phyloP scores from a whole-genome alignment of 306 rosid genomes.

The Prunus fruticosa region DNA sequence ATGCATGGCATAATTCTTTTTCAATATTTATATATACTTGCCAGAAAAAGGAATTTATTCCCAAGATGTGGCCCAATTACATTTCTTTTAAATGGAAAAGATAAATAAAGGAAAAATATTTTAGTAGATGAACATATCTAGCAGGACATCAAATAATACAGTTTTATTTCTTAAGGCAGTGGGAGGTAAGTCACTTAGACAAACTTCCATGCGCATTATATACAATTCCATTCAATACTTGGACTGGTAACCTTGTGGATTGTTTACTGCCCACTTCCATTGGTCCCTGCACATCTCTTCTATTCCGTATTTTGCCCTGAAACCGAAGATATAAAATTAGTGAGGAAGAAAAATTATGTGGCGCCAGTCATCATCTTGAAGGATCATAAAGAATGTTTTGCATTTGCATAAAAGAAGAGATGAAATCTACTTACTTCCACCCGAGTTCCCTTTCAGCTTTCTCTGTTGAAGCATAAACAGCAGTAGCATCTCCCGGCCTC shows the following conservation, averaged over 20 bases:
- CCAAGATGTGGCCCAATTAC: not conserved
- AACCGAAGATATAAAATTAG: not conserved
- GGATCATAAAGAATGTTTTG: no score
- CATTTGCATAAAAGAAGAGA: not conserved
- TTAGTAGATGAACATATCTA: not conserved
- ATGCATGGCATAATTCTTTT: not conserved
- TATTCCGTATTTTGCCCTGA: slow-evolving; percentile 57
- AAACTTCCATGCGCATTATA: not conserved
- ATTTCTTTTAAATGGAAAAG: not conserved
- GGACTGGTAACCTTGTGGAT: slow-evolving; percentile 76
- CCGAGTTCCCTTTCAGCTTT: slow-evolving; percentile 83
- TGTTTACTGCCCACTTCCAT: slow-evolving; percentile 92
- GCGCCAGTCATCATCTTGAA: not conserved
- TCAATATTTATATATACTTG: not conserved
- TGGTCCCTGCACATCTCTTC: slow-evolving; percentile 98
- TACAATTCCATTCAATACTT: slow-evolving; percentile 29
- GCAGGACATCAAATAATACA: not conserved
- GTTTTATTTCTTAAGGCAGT: not conserved
- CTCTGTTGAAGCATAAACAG: slow-evolving; percentile 83
- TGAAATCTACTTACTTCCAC: slow-evolving; percentile 70
- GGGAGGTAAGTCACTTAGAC: no score
- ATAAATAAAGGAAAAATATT: not conserved
- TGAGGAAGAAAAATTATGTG: not conserved
- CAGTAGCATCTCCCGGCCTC: slow-evolving; percentile 90
- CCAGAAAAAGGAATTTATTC: not conserved